Base-by-base conservation (phyloP, 2,329 filamentous ascomycete genomes). In the Nemania sp. region DNA sequence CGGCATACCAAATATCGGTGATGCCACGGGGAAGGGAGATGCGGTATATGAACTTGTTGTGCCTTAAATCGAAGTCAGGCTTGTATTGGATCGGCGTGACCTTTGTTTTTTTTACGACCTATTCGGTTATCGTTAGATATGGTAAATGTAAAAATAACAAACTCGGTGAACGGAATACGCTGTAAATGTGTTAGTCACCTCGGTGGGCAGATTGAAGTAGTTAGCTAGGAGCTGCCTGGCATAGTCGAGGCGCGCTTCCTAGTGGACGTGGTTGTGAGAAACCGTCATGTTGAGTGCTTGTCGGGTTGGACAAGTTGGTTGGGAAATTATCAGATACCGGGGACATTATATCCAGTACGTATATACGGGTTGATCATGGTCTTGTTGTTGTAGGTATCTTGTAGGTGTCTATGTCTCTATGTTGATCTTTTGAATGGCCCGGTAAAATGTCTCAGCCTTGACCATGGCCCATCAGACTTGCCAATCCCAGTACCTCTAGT, bases 41-140 rank as follows among this genome's bases (percentile, higher is more conserved):
- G 27, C 41, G 60, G 52, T 63, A 63, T 41, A 56, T 41, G 10
- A 63, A 56, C 15, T 63, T 63, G 51, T 56, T 63, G 27, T 63
- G 52, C 7, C 32, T 38, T n/a, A 64, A 64, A 27, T 53, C 53
- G 22, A 27, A 57, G 27, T 56, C 43, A 18, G 1, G 41, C 3
- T 64, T 26, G 22, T 57, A 64, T 57, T 55, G 26, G 15, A 64
- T 43, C 29, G 61, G 61, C n/a, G 61, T 58, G 41, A 64, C 57
- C 43, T 57, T 29, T 27, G 53, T 57, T 51, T 63, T 52, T 6
- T 63, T 22, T 35, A 57, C 49, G 20, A 29, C 29, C 61, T 62
- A 47, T 45, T 35, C 6, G 26, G n/a, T 47, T 55, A 49, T 18
- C 61, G 4, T 57, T n/a, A n/a, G n/a, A n/a, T n/a, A n/a, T n/a